Conservation (phyloP, 2,329 filamentous ascomycete genomes). For the Alternaria sp. region DNA sequence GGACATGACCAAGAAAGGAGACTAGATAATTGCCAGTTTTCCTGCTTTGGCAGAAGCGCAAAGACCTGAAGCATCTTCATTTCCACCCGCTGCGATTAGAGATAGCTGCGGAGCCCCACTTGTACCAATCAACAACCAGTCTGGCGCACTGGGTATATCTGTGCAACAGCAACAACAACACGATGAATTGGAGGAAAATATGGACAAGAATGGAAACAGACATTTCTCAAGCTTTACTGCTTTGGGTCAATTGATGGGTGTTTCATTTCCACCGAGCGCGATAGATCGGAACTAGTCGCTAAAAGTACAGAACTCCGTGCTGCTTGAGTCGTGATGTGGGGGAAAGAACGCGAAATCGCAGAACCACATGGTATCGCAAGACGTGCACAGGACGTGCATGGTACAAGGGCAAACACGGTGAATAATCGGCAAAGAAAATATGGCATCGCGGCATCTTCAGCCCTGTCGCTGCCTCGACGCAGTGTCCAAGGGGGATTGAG, state of each 20-base stretch:
- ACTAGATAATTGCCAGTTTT: constrained; percentile 3
- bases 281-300: constrained; percentile 16
- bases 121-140: no score
- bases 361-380: constrained; percentile 17
- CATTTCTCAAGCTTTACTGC: not conserved
- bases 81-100: not conserved
- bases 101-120: no score
- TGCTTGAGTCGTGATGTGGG: constrained; percentile 11
- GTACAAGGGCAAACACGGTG: constrained; percentile 8
- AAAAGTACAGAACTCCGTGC: constrained; percentile 14
- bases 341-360: constrained; percentile 3
- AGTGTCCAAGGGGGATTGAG: constrained; percentile 10
- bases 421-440: constrained; percentile 6
- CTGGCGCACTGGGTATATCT: no score
- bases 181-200: no score
- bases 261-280: constrained; percentile 8
- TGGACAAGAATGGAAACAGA: constrained; percentile 11
- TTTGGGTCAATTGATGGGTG: not conserved
- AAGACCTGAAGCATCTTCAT: not conserved
- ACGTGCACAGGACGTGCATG: not conserved
- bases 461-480: not conserved
- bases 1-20: constrained; percentile 25
- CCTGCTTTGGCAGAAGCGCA: not conserved
- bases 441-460: not conserved
- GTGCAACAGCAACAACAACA: no score